Evolutionary conservation across 768 basidiomycete species (phyloP).

Genomic region (Kwoniella mangroviensis): DNA sequence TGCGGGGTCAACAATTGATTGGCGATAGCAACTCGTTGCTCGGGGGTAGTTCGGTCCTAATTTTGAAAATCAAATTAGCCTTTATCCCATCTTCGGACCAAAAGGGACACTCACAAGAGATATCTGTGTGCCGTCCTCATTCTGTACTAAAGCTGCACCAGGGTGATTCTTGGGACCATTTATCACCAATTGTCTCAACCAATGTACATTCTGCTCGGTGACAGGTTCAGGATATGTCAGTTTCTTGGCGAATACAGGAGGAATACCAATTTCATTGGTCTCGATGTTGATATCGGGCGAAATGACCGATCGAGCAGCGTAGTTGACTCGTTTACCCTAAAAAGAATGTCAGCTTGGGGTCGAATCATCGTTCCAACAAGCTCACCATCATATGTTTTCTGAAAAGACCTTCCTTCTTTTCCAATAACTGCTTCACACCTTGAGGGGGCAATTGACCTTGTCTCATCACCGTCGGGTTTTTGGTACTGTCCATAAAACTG

Average conservation of each 20-base stretch:
- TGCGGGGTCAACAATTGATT: constrained; percentile 92
- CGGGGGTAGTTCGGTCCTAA: constrained; percentile 81
- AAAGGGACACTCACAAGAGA: constrained; percentile 67
- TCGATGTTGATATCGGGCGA: constrained; percentile 99
- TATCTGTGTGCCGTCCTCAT: constrained; percentile 87
- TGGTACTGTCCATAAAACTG: constrained; percentile 94
- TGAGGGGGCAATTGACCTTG: constrained; percentile 88
- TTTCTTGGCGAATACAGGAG: constrained; percentile 94
- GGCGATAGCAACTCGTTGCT: constrained; percentile 92
- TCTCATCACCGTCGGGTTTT: constrained; percentile 83
- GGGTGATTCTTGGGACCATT: constrained; percentile 86
- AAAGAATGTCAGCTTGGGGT: constrained; percentile 12
- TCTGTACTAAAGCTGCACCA: constrained; percentile 91
- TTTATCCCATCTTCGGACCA: neutral
- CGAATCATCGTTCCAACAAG: neutral
- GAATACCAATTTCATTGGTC: constrained; percentile 96
- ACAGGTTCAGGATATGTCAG: constrained; percentile 98
- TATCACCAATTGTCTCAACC: constrained; percentile 85
- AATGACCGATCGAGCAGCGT: constrained; percentile 99
- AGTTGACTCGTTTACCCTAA: constrained; percentile 98
- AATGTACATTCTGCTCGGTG: constrained; percentile 84
- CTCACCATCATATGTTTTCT: constrained; percentile 98
- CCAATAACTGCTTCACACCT: constrained; percentile 93
- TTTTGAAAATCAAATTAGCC: constrained; percentile 3
- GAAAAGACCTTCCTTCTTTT: constrained; percentile 99